Percentiles rank a stretch among this genome's conserved stretches.
These are phyloP conservation scores for Cudoniella acicularis DNA, from an alignment of 495 filamentous ascomycete species.

Conservation along the genomic window DNA sequence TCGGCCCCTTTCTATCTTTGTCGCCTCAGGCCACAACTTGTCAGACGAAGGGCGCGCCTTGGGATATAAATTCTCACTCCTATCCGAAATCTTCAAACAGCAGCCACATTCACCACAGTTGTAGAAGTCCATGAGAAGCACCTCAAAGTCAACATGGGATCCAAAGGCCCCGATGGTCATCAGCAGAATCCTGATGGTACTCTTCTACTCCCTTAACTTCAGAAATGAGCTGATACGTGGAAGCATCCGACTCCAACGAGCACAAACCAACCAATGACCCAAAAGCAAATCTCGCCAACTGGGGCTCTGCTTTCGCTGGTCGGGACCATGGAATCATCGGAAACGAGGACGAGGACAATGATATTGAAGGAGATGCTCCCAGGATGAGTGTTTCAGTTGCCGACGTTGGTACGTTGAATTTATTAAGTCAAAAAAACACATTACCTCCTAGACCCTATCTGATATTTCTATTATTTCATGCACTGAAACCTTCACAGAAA, in stretches of 20 bases:
- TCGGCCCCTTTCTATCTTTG: no score
- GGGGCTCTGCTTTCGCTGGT: slow-evolving; percentile 18
- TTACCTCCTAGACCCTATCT: not conserved
- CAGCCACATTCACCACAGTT: not conserved
- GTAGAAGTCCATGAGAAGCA: not conserved
- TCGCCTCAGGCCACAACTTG: no score
- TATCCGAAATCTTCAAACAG: not conserved
- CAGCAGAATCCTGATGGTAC: slow-evolving; percentile 23
- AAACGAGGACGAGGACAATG: slow-evolving; percentile 23
- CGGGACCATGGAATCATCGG: slow-evolving; percentile 21
- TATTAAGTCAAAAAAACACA: no score
- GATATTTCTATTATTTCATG: not conserved
- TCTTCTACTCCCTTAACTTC: not conserved
- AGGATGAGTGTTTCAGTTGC: slow-evolving; percentile 1
- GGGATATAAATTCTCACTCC: no score
- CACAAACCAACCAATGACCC: slow-evolving; percentile 14
- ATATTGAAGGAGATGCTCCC: slow-evolving; percentile 1
- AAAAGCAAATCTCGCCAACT: slow-evolving; percentile 2
- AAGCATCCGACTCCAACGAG: slow-evolving; percentile 16
- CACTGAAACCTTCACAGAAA: slow-evolving; percentile 24
- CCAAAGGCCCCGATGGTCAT: slow-evolving; percentile 21
- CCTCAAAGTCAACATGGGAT: slow-evolving; percentile 17
- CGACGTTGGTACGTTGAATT: slow-evolving; percentile 10
- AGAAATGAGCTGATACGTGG: not conserved
- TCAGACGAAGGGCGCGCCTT: no score